Evolutionary conservation across 2,329 filamentous ascomycete genomes (phyloP).

Genomic region (Calonectria pseudoturangicola): DNA sequence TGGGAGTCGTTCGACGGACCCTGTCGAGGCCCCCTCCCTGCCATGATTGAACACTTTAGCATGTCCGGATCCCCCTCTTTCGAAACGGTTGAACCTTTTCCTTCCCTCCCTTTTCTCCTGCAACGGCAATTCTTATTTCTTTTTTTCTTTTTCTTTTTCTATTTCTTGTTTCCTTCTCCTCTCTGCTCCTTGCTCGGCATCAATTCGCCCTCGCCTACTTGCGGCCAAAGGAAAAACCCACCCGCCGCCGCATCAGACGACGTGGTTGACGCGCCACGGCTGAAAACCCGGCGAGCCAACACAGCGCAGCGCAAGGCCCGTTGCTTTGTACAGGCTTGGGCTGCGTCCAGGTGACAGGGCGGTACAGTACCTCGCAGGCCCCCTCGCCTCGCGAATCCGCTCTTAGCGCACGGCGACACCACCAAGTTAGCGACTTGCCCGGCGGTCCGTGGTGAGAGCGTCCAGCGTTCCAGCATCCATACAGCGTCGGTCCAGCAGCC

Average conservation of each 20-base stretch:
- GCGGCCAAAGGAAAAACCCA: neutral
- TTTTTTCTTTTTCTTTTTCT: neutral
- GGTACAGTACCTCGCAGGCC: conserved; percentile 23
- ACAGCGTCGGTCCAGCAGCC: conserved; percentile 27
- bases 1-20: conserved; percentile 40
- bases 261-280: conserved; percentile 20
- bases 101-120: neutral
- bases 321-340: conserved; percentile 21
- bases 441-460: conserved; percentile 29
- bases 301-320: conserved; percentile 5
- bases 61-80: conserved; percentile 30
- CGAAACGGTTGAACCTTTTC: conserved; percentile 17
- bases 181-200: neutral
- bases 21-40: conserved; percentile 29
- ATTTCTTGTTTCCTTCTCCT: neutral
- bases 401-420: conserved; percentile 40
- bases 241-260: neutral
- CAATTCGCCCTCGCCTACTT: neutral
- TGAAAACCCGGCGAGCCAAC: conserved; percentile 16
- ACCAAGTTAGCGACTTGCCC: conserved; percentile 40
- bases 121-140: neutral
- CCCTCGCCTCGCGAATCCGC: conserved; percentile 20
- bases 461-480: conserved; percentile 7
- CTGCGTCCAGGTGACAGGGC: conserved; percentile 1
- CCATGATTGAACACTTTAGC: conserved; percentile 25